Base-by-base conservation (phyloP, 1,139 yeast species). In the Suhomyces maxii region DNA sequence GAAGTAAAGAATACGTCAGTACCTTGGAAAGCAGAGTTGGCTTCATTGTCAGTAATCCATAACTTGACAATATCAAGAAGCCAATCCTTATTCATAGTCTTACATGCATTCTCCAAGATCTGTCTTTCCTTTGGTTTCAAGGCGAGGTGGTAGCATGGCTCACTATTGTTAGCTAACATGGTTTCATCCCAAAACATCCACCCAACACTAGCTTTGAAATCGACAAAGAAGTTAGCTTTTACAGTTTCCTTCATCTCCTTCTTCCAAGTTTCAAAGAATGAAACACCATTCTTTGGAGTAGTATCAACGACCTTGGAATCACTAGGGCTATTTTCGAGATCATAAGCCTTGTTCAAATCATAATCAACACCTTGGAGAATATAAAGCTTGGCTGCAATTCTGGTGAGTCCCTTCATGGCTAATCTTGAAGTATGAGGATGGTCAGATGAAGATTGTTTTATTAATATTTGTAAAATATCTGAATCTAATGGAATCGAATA, bases 171-270 rank as follows among this genome's bases (percentile, higher is more conserved):
- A 1, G 79, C 95, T 31, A 65, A 61, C 66, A 88, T 61, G 0
- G 67, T 53, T 9, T 79, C 67, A 13, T 85, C 89, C 96, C 97
- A 89, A 42, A 86, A 84, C 13, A 88, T 66, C 85, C 95, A 88
- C 0, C 97, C 96, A 10, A 70, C 67, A 58, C 71, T 74, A 3
- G 78, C 69, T 45, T 76, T 79, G 31, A 75, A 73, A 57, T 86
- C 93, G 51, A 85, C 69, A 54, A 67, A 86, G 57, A 71, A 86
- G 1, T 60, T 58, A 1, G 89, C 85, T 32, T 67, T 52, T 0
- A 67, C 67, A 14, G 71, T 61, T 54, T 80, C 79, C n/a, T 60
- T 58, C 71, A 86, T 67, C 55, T 88, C 95, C 3, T 61, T 49
- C 39, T 66, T 60, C 74, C 86, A 88, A 1, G 53, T 53, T 0